These are phyloP conservation scores for Thraustochytrium striatum DNA, from an alignment of 352 stramenopile species.

Conservation along the genomic window DNA sequence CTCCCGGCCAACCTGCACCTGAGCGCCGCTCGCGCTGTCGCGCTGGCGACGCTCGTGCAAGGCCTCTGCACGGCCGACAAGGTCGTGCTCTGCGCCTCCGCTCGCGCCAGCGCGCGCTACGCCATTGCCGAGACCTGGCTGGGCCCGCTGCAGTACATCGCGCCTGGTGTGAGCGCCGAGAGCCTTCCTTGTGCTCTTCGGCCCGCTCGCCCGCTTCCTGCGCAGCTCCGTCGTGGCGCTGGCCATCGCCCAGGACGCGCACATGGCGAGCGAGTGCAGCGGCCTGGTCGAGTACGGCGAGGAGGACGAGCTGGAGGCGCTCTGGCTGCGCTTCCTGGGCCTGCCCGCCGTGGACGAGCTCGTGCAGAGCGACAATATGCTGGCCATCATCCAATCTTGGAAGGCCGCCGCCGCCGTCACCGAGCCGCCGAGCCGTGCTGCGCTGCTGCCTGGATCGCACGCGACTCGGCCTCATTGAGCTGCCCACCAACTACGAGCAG, in stretches of 20 bases:
- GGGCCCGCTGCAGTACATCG: background rate
- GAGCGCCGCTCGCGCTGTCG: constrained; percentile 13
- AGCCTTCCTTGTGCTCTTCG: constrained; percentile 8
- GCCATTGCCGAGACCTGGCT: background rate
- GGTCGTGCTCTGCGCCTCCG: background rate
- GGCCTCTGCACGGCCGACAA: background rate
- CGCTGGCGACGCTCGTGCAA: constrained; percentile 28
- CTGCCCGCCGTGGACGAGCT: constrained; percentile 23
- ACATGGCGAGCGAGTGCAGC: background rate
- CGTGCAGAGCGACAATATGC: background rate
- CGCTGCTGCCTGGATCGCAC: constrained; percentile 27
- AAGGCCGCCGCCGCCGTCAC: background rate
- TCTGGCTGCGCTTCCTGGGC: constrained; percentile 28
- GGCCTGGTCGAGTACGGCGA: constrained; percentile 3
- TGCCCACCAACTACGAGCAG: constrained; percentile 57
- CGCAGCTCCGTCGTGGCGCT: constrained; percentile 1
- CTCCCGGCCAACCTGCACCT: background rate
- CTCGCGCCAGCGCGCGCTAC: background rate
- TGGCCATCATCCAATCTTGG: constrained; percentile 24
- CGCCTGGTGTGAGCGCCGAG: background rate
- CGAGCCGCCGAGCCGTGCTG: background rate
- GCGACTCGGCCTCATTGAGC: background rate
- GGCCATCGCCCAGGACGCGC: background rate
- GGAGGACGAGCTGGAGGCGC: background rate
- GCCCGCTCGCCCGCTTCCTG: constrained; percentile 8